Percentiles rank a stretch among this genome's conserved stretches.
These are phyloP conservation scores for Wallemia mellicola DNA, from an alignment of 1,284 basidiomycete species.

Conservation along the genomic window DNA sequence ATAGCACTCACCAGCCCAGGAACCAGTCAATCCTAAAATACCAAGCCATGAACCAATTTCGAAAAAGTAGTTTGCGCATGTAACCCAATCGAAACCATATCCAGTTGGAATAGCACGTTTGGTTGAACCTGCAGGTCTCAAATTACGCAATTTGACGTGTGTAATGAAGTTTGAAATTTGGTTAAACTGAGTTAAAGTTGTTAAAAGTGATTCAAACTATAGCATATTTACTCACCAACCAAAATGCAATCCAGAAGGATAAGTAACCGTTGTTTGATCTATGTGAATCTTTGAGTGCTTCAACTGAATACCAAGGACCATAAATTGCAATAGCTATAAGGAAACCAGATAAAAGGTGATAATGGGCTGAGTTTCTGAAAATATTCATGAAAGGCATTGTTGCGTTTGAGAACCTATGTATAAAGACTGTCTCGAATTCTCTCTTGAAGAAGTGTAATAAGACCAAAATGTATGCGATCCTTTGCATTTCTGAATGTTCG, in stretches of 20 bases:
- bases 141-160: conserved; percentile 49
- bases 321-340: conserved; percentile 52
- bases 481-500: conserved; percentile 45
- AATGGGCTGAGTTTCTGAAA: conserved; percentile 72
- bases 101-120: conserved; percentile 54
- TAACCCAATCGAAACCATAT: conserved; percentile 47
- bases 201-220: not conserved
- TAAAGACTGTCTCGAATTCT: conserved; percentile 35
- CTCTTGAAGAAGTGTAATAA: conserved; percentile 74
- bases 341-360: conserved; percentile 51
- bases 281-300: conserved; percentile 33
- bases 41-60: conserved; percentile 50
- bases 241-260: conserved; percentile 31
- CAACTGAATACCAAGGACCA: conserved; percentile 30
- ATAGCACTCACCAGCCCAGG: conserved; percentile 30
- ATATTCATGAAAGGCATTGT: conserved; percentile 75
- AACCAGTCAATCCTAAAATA: conserved; percentile 48
- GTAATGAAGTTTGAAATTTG: conserved; percentile 63
- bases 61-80: conserved; percentile 87
- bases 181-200: conserved; percentile 26
- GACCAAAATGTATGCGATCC: conserved; percentile 48
- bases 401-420: conserved; percentile 78
- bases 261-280: conserved; percentile 40
- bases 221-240: conserved; percentile 28
- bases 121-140: conserved; percentile 53